These are phyloP conservation scores for Trichosporon ovoides DNA, from an alignment of 1,284 basidiomycete species.

Conservation along the genomic window DNA sequence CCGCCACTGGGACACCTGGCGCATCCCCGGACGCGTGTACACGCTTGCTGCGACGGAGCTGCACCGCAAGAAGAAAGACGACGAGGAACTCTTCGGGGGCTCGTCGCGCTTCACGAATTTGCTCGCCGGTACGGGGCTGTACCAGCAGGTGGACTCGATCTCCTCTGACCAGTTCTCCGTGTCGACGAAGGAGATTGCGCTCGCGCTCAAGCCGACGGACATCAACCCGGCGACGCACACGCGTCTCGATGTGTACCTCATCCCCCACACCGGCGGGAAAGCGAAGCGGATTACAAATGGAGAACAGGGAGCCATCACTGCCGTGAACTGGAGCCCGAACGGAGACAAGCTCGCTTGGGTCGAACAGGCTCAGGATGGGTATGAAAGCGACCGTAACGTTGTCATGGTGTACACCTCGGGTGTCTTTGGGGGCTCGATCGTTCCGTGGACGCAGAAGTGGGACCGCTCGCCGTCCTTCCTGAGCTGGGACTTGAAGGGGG, in stretches of 20 bases:
- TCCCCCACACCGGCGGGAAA: conserved; percentile 30
- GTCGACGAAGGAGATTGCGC: conserved; percentile 63
- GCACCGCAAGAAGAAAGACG: conserved; percentile 36
- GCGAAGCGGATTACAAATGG: conserved; percentile 62
- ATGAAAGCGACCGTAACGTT: conserved; percentile 63
- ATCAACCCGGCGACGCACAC: conserved; percentile 60
- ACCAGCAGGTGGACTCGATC: conserved; percentile 65
- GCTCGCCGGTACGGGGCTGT: conserved; percentile 60
- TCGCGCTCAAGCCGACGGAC: conserved; percentile 74
- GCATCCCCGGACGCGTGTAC: conserved; percentile 60
- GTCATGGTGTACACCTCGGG: conserved; percentile 65
- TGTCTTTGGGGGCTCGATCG: conserved; percentile 39
- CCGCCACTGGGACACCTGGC: conserved; percentile 87
- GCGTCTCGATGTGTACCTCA: conserved; percentile 48
- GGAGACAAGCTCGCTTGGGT: conserved; percentile 77
- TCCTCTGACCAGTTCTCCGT: conserved; percentile 58
- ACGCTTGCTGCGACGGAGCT: conserved; percentile 47
- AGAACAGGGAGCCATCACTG: conserved; percentile 71
- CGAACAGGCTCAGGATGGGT: conserved; percentile 76
- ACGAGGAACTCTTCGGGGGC: conserved; percentile 3
- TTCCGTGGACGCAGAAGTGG: conserved; percentile 62
- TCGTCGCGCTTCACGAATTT: conserved; percentile 57
- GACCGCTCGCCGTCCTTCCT: conserved; percentile 67
- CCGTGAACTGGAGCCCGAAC: conserved; percentile 61
- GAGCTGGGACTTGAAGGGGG: conserved; percentile 66